Evolutionary conservation across 345 rosid genomes (phyloP).

Genomic region (Corymbia maculata): DNA sequence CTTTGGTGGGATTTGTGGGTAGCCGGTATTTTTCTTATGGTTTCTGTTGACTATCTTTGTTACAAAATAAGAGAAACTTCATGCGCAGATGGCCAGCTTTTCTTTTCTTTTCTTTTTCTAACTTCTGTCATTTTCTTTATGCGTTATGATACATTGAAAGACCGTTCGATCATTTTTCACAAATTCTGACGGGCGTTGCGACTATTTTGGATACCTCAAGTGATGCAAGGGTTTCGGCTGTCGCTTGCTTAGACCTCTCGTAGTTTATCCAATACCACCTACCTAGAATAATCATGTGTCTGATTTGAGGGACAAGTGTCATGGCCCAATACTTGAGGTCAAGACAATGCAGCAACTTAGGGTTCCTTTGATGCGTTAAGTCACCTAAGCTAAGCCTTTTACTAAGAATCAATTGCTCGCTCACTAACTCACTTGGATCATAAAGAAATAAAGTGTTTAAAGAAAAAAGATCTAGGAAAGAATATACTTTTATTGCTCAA

Average conservation of each 20-base stretch:
- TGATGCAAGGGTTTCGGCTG: slow-evolving; percentile 73
- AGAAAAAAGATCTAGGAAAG: neutral
- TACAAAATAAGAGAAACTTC: neutral
- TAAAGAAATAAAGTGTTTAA: too few species aligned
- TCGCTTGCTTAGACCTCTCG: slow-evolving; percentile 87
- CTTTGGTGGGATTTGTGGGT: neutral
- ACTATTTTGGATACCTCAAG: slow-evolving; percentile 78
- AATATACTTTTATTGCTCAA: neutral
- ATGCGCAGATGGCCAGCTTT: neutral
- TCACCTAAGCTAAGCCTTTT: neutral
- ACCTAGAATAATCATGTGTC: slow-evolving; percentile 66
- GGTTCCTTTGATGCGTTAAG: neutral
- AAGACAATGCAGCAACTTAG: neutral
- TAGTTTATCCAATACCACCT: slow-evolving; percentile 88
- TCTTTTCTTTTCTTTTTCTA: neutral
- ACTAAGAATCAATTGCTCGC: neutral
- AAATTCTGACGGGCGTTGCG: slow-evolving; percentile 82
- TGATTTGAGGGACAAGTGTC: neutral
- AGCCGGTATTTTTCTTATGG: neutral
- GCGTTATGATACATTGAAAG: neutral
- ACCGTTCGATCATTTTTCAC: neutral
- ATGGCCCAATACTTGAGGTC: neutral
- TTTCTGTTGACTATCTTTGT: neutral
- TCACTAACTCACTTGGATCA: neutral
- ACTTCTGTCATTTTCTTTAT: neutral